Percentiles rank a stretch among this genome's conserved stretches.
These are phyloP conservation scores for Ogataea chonburiensis DNA, from an alignment of 805 yeast genomes.

Conservation along the genomic window DNA sequence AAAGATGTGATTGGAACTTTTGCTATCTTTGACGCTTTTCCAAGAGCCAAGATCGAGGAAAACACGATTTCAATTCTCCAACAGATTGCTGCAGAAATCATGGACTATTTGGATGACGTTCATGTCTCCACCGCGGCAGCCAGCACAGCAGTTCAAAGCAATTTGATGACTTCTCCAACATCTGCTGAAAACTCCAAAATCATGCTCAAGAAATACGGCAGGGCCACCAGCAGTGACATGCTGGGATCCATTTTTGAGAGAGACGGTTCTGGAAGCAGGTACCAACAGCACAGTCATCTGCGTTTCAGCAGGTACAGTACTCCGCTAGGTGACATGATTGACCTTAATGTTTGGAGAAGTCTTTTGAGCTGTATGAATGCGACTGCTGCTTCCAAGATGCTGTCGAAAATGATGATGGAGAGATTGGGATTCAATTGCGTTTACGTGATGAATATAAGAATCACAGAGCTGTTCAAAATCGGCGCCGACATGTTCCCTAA, in stretches of 20 bases:
- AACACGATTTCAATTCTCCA: constrained; percentile 38
- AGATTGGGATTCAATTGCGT: constrained; percentile 42
- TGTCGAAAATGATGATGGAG: constrained; percentile 39
- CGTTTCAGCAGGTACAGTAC: constrained; percentile 38
- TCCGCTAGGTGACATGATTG: constrained; percentile 29
- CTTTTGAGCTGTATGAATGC: constrained; percentile 39
- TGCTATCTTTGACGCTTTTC: constrained; percentile 53
- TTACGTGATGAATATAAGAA: constrained; percentile 50
- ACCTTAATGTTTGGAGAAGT: constrained; percentile 37
- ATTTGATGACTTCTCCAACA: constrained; percentile 6
- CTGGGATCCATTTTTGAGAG: constrained; percentile 50
- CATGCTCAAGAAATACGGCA: constrained; percentile 44
- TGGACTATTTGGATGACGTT: constrained; percentile 39
- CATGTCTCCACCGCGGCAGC: constrained; percentile 17
- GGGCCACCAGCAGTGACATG: constrained; percentile 50
- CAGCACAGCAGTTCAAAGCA: constrained; percentile 1
- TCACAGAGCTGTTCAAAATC: constrained; percentile 46
- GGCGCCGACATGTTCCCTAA: constrained; percentile 44
- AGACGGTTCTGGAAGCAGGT: constrained; percentile 66
- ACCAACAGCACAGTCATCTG: constrained; percentile 47
- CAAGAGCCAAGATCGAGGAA: constrained; percentile 39
- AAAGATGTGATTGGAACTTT: constrained; percentile 55
- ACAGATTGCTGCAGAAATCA: constrained; percentile 40
- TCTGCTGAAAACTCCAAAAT: constrained; percentile 13
- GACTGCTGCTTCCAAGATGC: constrained; percentile 41